Base-by-base conservation (phyloP, 495 filamentous ascomycete genomes). In the Neurospora sp. region DNA sequence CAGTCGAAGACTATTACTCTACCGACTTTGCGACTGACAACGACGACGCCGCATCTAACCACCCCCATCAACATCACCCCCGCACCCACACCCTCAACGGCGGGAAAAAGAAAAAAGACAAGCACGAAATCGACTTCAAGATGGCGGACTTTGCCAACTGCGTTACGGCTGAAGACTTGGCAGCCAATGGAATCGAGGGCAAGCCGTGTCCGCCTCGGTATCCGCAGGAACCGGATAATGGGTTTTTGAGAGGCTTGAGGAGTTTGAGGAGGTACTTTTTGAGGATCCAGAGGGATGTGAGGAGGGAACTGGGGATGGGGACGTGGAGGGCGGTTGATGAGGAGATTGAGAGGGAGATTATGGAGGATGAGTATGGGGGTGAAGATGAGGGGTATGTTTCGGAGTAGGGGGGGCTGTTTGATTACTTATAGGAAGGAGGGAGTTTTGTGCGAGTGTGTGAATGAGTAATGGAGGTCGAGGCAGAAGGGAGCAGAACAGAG, bases 91-190 rank as follows among this genome's bases (percentile, higher is more conserved):
- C 35, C 35, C 35, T 37, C 35, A 37, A 37, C 35, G 53, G 53
- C 73, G 76, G 74, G 70, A 73, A 70, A 73, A 83, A 78, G 72
- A 78, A 78, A 65, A 81, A 78, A 65, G 83, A 77, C 72, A 77
- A 77, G 72, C 79, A 82, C 9, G 86, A 90, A 69, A 93, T 99
- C 73, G 91, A 97, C 77, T 87, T 99, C 78, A 98, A 98, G 81
- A 97, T 99, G 79, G 94, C 97, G 61, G 96, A 99, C 80, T 99
- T 99, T 84, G 96, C 96, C 37, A 99, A 99, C 78, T 98, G 94
- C 75, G 91, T 98, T 8, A 97, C 94, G 10, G 91, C 92, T 4
- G 93, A 94, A 70, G 93, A 97, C 77, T 81, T 89, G 31, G 80
- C 76, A 9, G 35, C 42, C 22, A 69, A 65, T 35, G 53, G 53